Conservation (phyloP, 345 rosid species). For the Raphanus sativus region DNA sequence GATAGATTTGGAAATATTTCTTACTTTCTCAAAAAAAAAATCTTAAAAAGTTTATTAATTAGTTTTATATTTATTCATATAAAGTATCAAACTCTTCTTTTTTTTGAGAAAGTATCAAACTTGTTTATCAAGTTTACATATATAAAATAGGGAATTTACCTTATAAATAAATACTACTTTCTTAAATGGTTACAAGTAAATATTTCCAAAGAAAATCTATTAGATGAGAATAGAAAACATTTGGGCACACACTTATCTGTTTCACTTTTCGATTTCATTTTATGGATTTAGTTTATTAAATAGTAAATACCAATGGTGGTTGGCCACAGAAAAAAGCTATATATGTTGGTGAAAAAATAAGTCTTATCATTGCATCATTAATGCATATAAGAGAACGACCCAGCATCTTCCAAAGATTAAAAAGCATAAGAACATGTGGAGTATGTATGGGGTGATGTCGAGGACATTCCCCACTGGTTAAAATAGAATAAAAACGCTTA, state of each 20-base stretch:
- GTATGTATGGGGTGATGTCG: slow-evolving; percentile 19
- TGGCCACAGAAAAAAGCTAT: background rate
- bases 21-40: background rate
- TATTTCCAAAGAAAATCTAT: background rate
- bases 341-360: background rate
- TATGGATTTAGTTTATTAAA: background rate
- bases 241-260: background rate
- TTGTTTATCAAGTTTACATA: background rate
- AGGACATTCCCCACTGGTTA: slow-evolving; percentile 3
- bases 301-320: background rate
- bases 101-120: background rate
- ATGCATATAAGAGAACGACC: slow-evolving; percentile 12
- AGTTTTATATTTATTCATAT: background rate
- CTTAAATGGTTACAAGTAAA: background rate
- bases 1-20: background rate
- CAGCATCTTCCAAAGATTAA: slow-evolving; percentile 26
- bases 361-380: background rate
- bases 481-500: background rate
- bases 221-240: background rate
- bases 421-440: slow-evolving; percentile 23
- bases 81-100: no score
- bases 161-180: background rate
- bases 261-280: background rate
- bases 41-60: background rate
- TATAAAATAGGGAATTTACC: background rate